Base-by-base conservation (phyloP, 805 yeast species). In the Priceomyces fermenticarens region DNA sequence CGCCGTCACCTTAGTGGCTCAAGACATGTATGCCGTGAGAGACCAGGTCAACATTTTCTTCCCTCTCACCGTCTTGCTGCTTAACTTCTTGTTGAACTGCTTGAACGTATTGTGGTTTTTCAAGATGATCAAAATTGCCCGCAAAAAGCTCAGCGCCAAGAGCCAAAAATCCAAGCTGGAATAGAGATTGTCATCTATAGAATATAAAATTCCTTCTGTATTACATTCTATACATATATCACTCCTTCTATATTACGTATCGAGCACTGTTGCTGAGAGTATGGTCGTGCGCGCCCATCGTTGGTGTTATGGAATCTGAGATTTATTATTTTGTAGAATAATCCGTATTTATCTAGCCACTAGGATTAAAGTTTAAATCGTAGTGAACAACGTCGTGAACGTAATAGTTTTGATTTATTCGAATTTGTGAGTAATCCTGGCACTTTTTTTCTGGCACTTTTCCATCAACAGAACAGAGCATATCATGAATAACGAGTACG, bases 401-500 rank as follows among this genome's bases (percentile, higher is more conserved):
- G n/a, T 20, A 20, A 20, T 20, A 20, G 25, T 20, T 20, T 4
- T 20, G 25, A 8, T 20, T 20, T 20, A 20, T 20, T 20, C 8
- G 25, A 20, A 20, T 20, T 5, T 5, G 7, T 20, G 25, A 20
- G 25, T 20, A 20, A 5, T 20, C 25, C 25, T 20, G 25, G 25
- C 25, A 20, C 8, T 20, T 20, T 20, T 5, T 20, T 20, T 8
- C 7, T 20, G 25, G 25, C 25, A 20, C 25, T 20, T 20, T 20
- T 20, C 8, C 8, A 5, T 20, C 4, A 20, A 5, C 8, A 5
- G 25, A 20, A 20, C 25, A 20, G 25, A 20, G 25, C 6, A n/a
- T 17, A 47, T 41, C 42, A 85, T 86, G 93, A 86, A 85, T 69
- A 83, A 84, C 75, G 95, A 95, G 71, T 93, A 93, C 97, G 99